Percentiles rank a stretch among this genome's conserved stretches.
These are phyloP conservation scores for Capronia americana DNA, from an alignment of 2,329 filamentous ascomycete genomes.

Conservation along the genomic window DNA sequence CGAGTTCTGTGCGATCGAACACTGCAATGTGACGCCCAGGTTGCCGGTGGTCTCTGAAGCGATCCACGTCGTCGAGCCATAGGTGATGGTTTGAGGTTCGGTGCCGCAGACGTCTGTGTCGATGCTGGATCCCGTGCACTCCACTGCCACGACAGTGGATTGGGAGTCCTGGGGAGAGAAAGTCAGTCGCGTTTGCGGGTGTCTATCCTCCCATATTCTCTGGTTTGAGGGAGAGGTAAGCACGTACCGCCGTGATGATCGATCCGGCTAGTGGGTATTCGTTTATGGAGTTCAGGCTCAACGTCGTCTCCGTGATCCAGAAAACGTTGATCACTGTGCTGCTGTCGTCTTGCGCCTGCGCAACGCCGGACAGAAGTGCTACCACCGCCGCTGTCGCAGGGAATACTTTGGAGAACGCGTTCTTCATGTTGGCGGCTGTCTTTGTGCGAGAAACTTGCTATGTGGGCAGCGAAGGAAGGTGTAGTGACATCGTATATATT, in stretches of 20 bases:
- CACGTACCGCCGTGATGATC: conserved; percentile 7
- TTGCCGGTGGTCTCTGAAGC: conserved; percentile 2
- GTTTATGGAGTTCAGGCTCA: conserved; percentile 9
- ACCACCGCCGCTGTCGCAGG: conserved; percentile 6
- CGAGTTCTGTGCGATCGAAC: conserved; percentile 10
- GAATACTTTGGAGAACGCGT: neutral
- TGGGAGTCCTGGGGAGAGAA: conserved; percentile 2
- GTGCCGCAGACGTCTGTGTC: conserved; percentile 7
- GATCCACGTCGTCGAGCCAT: conserved; percentile 8
- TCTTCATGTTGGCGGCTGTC: conserved; percentile 10
- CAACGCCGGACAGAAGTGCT: neutral
- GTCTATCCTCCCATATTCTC: neutral
- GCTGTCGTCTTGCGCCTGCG: conserved; percentile 4
- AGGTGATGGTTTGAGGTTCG: conserved; percentile 9
- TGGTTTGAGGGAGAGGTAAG: neutral
- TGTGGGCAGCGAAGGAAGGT: neutral
- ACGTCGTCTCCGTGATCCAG: conserved; percentile 1
- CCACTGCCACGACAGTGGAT: conserved; percentile 9
- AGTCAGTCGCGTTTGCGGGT: neutral
- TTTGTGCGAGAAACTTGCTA: neutral
- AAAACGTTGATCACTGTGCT: conserved; percentile 10
- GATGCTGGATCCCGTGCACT: conserved; percentile 8
- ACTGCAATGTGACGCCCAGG: neutral
- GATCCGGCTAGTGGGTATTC: conserved; percentile 8
- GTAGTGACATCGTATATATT: neutral